Conservation (phyloP, 2,329 filamentous ascomycete species). For the Botrytis paeoniae region DNA sequence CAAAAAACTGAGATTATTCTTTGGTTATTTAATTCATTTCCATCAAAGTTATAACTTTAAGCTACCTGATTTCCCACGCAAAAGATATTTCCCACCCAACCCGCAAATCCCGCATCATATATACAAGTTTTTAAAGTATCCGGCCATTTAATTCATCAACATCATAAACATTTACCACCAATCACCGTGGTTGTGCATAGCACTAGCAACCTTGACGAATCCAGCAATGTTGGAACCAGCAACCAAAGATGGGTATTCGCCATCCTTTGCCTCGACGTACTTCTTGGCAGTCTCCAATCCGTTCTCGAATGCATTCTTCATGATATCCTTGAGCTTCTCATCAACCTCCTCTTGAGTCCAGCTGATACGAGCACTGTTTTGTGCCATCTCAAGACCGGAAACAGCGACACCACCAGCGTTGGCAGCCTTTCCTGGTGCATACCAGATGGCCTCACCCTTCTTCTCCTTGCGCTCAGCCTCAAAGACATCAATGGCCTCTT, state of each 20-base stretch:
- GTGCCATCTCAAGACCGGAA: slow-evolving; percentile 97
- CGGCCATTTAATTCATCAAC: not conserved
- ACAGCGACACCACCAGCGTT: slow-evolving; percentile 98
- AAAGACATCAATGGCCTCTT: slow-evolving; percentile 90
- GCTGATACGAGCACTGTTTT: slow-evolving; percentile 83
- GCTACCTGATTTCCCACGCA: not conserved
- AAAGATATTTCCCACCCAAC: slow-evolving; percentile 3
- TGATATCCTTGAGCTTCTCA: slow-evolving; percentile 84
- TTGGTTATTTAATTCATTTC: not conserved
- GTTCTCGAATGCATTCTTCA: slow-evolving; percentile 90
- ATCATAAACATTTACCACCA: slow-evolving; percentile 62
- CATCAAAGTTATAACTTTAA: not conserved
- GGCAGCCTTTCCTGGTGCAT: slow-evolving; percentile 93
- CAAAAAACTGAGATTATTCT: not conserved
- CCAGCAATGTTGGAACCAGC: slow-evolving; percentile 96
- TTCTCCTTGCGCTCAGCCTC: slow-evolving; percentile 73
- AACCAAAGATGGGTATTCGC: slow-evolving; percentile 84
- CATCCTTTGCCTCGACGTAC: slow-evolving; percentile 76
- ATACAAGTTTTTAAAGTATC: slow-evolving; percentile 6
- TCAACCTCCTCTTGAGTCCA: slow-evolving; percentile 94
- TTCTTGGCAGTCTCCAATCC: slow-evolving; percentile 85
- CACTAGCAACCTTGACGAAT: slow-evolving; percentile 91
- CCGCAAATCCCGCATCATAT: slow-evolving; percentile 13
- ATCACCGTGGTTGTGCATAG: slow-evolving; percentile 96
- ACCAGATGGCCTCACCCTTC: slow-evolving; percentile 76